These are phyloP conservation scores for Kodamaea suecica DNA, from an alignment of 1,139 yeast genomes.

Conservation along the genomic window DNA sequence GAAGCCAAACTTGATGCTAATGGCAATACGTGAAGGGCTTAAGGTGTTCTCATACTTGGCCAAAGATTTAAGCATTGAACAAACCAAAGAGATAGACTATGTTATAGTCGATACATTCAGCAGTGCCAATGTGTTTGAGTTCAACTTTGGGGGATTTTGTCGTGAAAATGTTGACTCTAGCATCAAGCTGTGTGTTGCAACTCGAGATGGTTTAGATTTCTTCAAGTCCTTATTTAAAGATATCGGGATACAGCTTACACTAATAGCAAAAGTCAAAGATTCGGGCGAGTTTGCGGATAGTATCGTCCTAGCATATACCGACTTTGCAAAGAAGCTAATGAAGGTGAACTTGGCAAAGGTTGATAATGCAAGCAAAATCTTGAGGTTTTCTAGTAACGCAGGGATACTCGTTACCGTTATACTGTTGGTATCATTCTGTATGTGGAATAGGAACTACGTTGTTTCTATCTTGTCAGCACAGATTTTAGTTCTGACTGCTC, in stretches of 20 bases:
- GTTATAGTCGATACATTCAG: constrained; percentile 44
- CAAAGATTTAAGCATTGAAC: constrained; percentile 43
- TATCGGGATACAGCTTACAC: constrained; percentile 47
- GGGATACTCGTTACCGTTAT: constrained; percentile 3
- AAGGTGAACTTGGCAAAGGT: constrained; percentile 5
- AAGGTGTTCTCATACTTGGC: constrained; percentile 55
- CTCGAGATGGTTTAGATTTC: constrained; percentile 43
- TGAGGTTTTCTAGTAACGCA: constrained; percentile 5
- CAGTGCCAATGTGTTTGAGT: constrained; percentile 36
- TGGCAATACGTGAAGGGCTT: constrained; percentile 39
- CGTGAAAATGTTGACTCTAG: constrained; percentile 25
- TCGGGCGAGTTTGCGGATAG: constrained; percentile 39
- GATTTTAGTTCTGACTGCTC: constrained; percentile 1
- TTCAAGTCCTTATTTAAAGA: constrained; percentile 47
- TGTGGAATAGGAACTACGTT: constrained; percentile 6
- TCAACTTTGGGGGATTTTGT: constrained; percentile 52
- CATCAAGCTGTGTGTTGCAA: constrained; percentile 24
- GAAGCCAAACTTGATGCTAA: constrained; percentile 3
- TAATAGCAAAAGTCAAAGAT: constrained; percentile 35
- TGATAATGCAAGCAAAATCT: constrained; percentile 3
- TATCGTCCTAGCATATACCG: constrained; percentile 33
- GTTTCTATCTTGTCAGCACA: constrained; percentile 1
- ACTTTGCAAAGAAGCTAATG: constrained; percentile 5
- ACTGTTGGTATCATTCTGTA: constrained; percentile 4
- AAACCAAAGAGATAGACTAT: constrained; percentile 18